Evolutionary conservation across 1,139 yeast genomes (phyloP).

Genomic region (Debaryomyces psychrophilus): DNA sequence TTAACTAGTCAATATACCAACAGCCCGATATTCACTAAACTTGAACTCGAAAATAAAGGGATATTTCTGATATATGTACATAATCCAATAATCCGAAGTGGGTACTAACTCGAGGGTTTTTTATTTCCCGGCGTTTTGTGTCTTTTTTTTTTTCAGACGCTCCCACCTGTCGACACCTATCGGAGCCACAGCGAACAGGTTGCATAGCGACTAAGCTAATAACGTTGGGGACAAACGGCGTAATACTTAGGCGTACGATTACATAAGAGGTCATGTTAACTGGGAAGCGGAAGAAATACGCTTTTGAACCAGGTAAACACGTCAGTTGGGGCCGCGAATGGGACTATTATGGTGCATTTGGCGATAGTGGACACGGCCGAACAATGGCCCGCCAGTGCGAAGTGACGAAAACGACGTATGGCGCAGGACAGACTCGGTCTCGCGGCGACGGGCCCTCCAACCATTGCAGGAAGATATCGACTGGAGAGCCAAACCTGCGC

Average conservation of each 20-base stretch:
- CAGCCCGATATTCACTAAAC: not conserved
- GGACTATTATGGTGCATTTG: not conserved
- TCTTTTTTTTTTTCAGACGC: not conserved
- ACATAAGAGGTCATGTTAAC: constrained; percentile 8
- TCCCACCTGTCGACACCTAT: not conserved
- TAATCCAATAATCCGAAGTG: constrained; percentile 4
- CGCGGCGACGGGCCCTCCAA: not conserved
- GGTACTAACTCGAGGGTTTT: constrained; percentile 1
- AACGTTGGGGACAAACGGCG: not conserved
- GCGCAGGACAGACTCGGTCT: not conserved
- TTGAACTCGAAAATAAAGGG: constrained; percentile 3
- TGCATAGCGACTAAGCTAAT: constrained; percentile 5
- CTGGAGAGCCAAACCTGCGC: too few species aligned
- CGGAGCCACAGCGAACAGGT: not conserved
- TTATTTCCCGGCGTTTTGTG: constrained; percentile 1
- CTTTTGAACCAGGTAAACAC: too few species aligned
- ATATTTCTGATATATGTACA: constrained; percentile 6
- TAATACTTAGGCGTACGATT: not conserved
- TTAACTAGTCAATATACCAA: not conserved
- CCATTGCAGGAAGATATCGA: not conserved
- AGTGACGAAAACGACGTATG: not conserved
- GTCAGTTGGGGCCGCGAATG: not conserved
- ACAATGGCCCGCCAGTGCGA: not conserved
- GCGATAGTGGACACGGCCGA: not conserved
- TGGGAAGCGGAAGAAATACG: not conserved